Conservation (phyloP, 495 filamentous ascomycete species). For the Clohesyomyces aquaticus region DNA sequence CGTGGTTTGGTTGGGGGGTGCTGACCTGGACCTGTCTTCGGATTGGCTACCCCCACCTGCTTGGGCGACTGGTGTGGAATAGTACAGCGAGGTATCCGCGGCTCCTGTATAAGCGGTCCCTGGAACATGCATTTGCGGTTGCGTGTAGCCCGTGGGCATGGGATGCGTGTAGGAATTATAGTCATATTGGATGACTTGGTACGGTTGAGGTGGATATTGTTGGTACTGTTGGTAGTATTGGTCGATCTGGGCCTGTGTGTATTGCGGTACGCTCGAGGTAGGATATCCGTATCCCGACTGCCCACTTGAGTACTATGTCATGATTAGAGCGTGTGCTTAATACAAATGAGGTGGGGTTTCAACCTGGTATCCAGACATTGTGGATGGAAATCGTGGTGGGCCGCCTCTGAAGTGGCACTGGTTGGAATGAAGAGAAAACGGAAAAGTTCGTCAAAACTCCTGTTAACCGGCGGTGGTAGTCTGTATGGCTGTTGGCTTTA, state of each 20-base stretch:
- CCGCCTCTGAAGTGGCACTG: not conserved
- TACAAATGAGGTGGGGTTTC: too few species aligned
- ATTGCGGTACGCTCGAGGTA: constrained; percentile 7
- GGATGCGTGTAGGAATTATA: constrained; percentile 16
- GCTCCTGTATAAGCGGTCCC: constrained; percentile 2
- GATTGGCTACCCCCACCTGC: not conserved
- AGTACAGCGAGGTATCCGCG: not conserved
- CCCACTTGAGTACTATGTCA: not conserved
- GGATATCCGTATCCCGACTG: not conserved
- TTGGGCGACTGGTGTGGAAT: not conserved
- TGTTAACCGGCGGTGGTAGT: not conserved
- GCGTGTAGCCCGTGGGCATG: not conserved
- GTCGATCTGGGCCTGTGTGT: constrained; percentile 36
- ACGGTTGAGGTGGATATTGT: constrained; percentile 25
- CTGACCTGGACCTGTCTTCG: constrained; percentile 8
- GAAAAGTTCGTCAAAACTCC: not conserved
- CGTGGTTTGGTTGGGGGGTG: constrained; percentile 12
- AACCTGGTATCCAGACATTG: constrained; percentile 10
- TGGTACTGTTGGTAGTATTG: constrained; percentile 29
- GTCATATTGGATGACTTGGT: constrained; percentile 20
- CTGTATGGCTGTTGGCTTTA: too few species aligned
- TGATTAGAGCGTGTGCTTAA: not conserved
- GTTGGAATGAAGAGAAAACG: not conserved
- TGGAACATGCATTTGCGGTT: not conserved
- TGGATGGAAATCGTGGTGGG: not conserved